phyloP scores from a whole-genome alignment of 306 rosid species.

The Quercus alba region DNA sequence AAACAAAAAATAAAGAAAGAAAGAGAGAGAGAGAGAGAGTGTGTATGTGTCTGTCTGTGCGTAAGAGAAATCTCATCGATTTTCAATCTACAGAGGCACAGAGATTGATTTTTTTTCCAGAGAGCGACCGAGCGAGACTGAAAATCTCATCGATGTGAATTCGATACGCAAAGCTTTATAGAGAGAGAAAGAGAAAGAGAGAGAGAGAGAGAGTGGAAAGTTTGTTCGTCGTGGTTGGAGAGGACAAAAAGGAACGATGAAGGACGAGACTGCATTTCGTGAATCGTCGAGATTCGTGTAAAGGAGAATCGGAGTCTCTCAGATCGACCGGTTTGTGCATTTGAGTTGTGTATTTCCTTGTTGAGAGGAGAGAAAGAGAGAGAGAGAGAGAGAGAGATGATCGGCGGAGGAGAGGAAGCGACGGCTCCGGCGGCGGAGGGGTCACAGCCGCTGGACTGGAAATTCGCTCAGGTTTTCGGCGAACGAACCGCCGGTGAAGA shows the following conservation, averaged over 20 bases:
- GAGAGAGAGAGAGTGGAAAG: neutral
- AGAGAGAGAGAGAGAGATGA: slow-evolving; percentile 13
- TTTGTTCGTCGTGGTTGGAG: neutral
- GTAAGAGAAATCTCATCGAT: slow-evolving; percentile 4
- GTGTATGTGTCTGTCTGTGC: neutral
- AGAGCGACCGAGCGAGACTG: neutral
- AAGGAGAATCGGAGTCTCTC: slow-evolving; percentile 6
- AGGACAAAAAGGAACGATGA: slow-evolving; percentile 15
- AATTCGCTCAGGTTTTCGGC: slow-evolving; percentile 57
- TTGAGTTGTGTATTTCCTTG: slow-evolving; percentile 12
- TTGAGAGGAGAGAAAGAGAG: neutral
- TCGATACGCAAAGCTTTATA: neutral
- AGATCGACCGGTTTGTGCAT: slow-evolving; percentile 44
- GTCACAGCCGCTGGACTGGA: slow-evolving; percentile 46
- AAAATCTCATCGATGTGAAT: slow-evolving; percentile 1
- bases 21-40: neutral
- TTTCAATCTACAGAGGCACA: neutral
- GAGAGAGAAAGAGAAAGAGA: slow-evolving; percentile 20
- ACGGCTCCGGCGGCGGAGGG: slow-evolving; percentile 17
- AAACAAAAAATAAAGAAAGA: too few relatives aligned
- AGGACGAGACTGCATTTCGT: slow-evolving; percentile 25
- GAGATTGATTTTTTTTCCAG: neutral
- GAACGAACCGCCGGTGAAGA: slow-evolving; percentile 64
- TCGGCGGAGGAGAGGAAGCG: slow-evolving; percentile 31
- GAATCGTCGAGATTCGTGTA: slow-evolving; percentile 19